Percentiles rank a stretch among this genome's conserved stretches.
Evolutionary conservation across 768 basidiomycete genomes (phyloP).

Genomic region (Clitopilus passeckerianus): DNA sequence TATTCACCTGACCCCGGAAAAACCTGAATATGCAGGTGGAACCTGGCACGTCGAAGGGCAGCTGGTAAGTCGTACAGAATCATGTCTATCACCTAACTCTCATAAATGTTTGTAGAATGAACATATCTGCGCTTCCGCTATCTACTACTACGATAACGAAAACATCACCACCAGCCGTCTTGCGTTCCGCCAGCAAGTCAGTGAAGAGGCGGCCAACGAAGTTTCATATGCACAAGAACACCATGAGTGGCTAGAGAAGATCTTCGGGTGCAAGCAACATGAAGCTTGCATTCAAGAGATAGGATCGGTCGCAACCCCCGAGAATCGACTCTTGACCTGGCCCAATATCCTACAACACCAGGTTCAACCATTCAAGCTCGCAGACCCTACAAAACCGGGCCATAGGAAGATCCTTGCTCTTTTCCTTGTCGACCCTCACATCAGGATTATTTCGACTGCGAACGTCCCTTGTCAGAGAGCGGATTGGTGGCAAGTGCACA

Average conservation of each 20-base stretch:
- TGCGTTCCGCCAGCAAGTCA: constrained; percentile 20
- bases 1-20: constrained; percentile 29
- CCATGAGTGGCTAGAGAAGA: constrained; percentile 13
- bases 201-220: constrained; percentile 2
- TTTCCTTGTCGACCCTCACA: constrained; percentile 28
- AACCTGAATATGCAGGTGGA: constrained; percentile 28
- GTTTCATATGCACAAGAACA: constrained; percentile 10
- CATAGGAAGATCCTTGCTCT: constrained; percentile 29
- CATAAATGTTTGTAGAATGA: constrained; percentile 11
- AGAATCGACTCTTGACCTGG: constrained; percentile 23
- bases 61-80: constrained; percentile 5
- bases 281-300: constrained; percentile 13
- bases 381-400: constrained; percentile 26
- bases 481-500: constrained; percentile 16
- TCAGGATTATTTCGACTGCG: constrained; percentile 17
- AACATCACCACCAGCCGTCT: constrained; percentile 25
- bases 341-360: constrained; percentile 29
- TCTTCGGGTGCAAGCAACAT: constrained; percentile 13
- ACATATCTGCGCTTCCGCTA: constrained; percentile 19
- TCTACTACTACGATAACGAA: constrained; percentile 18
- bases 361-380: constrained; percentile 23
- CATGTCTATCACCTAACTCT: too few species aligned
- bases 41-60: constrained; percentile 33
- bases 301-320: constrained; percentile 18
- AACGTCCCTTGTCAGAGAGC: constrained; percentile 21